Evolutionary conservation across 768 basidiomycete genomes (phyloP).

Genomic region (Serendipita sp.): DNA sequence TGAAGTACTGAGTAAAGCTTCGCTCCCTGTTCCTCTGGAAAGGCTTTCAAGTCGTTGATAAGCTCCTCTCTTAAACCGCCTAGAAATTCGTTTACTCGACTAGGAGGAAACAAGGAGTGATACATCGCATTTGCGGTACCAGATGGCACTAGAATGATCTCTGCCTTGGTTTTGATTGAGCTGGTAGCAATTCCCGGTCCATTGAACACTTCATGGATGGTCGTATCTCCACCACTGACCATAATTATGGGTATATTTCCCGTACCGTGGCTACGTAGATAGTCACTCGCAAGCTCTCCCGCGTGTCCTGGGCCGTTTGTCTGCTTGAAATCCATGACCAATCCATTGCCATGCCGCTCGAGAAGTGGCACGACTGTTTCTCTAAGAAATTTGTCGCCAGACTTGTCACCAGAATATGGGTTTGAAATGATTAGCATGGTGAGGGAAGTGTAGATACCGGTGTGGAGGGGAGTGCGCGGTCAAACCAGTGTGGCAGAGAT

Average conservation of each 20-base stretch:
- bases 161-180: background rate
- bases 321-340: slow-evolving; percentile 26
- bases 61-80: slow-evolving; percentile 2
- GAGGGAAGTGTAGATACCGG: background rate
- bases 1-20: slow-evolving; percentile 41
- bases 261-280: slow-evolving; percentile 11
- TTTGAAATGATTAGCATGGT: slow-evolving; percentile 48
- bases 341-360: slow-evolving; percentile 19
- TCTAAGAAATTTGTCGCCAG: slow-evolving; percentile 40
- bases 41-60: background rate
- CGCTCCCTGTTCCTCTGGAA: slow-evolving; percentile 18
- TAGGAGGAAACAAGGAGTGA: slow-evolving; percentile 48
- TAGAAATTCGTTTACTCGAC: slow-evolving; percentile 14
- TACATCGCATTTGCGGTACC: slow-evolving; percentile 94
- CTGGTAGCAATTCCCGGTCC: slow-evolving; percentile 24
- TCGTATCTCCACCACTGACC: slow-evolving; percentile 73
- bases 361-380: slow-evolving; percentile 52
- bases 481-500: background rate
- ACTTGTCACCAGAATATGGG: slow-evolving; percentile 49
- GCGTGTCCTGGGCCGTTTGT: slow-evolving; percentile 44
- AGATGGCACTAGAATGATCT: slow-evolving; percentile 38
- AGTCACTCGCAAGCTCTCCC: slow-evolving; percentile 19
- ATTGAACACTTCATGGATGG: slow-evolving; percentile 76
- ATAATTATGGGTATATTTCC: slow-evolving; percentile 32
- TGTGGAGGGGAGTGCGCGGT: background rate